phyloP scores from a whole-genome alignment of 257 asterid genomes.

The Plantago elongata region DNA sequence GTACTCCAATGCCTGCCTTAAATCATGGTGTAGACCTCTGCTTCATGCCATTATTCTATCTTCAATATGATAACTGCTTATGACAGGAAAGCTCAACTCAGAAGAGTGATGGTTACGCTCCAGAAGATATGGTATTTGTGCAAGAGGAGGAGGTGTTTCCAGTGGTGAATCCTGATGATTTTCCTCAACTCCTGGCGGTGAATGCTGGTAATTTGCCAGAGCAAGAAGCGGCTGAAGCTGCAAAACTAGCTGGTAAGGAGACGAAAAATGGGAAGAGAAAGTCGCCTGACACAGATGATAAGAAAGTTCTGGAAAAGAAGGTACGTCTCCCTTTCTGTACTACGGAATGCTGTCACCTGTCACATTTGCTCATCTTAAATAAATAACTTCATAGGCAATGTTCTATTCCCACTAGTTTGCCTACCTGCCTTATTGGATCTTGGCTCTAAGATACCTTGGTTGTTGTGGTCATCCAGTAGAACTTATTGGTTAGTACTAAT shows the following conservation, averaged over 20 bases:
- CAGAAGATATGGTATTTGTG: slow-evolving; percentile 72
- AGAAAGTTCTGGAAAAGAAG: slow-evolving; percentile 63
- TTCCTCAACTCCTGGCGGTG: slow-evolving; percentile 32
- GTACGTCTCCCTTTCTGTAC: slow-evolving; percentile 30
- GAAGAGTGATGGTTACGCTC: slow-evolving; percentile 39
- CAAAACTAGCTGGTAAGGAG: slow-evolving; percentile 36
- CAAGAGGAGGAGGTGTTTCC: slow-evolving; percentile 67
- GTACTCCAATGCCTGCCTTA: neutral
- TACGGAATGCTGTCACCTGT: slow-evolving; percentile 2
- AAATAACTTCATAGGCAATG: slow-evolving; percentile 9
- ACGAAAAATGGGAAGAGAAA: slow-evolving; percentile 60
- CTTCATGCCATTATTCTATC: slow-evolving; percentile 14
- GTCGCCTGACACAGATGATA: slow-evolving; percentile 52
- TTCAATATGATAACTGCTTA: slow-evolving; percentile 12
- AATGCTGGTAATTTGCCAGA: slow-evolving; percentile 19
- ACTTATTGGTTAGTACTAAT: slow-evolving; percentile 9
- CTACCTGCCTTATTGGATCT: neutral
- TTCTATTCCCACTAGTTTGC: slow-evolving; percentile 4
- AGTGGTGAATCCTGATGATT: slow-evolving; percentile 27
- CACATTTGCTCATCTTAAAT: neutral
- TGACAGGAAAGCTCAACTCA: slow-evolving; percentile 48
- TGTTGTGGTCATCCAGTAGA: slow-evolving; percentile 1
- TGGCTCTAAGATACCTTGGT: neutral
- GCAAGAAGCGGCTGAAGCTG: slow-evolving; percentile 33
- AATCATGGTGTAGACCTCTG: slow-evolving; percentile 9